These are phyloP conservation scores for Polyporus arcularius DNA, from an alignment of 768 basidiomycete genomes.

Conservation along the genomic window DNA sequence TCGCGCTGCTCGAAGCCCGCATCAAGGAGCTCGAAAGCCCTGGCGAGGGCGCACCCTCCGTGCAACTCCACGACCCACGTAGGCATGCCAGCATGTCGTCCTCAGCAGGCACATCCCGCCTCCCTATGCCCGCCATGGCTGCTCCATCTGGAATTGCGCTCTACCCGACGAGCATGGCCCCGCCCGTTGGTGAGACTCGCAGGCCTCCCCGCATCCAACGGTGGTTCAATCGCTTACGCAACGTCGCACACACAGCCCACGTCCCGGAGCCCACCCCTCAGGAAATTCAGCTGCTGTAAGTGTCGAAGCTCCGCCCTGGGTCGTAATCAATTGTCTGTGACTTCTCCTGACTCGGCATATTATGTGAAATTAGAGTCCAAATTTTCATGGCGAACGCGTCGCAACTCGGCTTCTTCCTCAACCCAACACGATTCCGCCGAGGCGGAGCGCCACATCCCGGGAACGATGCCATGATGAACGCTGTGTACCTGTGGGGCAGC, in stretches of 20 bases:
- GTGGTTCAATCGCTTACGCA: neutral
- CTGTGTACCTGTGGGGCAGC: conserved; percentile 39
- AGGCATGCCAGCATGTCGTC: neutral
- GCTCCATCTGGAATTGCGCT: neutral
- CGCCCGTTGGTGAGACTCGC: neutral
- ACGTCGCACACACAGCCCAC: neutral
- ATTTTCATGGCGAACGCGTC: conserved; percentile 57
- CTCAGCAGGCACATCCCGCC: neutral
- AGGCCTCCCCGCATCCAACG: neutral
- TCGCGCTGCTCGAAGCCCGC: conserved; percentile 57
- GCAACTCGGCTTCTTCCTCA: conserved; percentile 70
- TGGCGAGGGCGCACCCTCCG: conserved; percentile 10
- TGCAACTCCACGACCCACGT: conserved; percentile 20
- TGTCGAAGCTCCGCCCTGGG: neutral
- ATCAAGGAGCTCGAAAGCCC: conserved; percentile 42
- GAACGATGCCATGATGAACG: conserved; percentile 44
- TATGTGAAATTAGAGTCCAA: conserved; percentile 47
- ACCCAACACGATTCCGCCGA: conserved; percentile 45
- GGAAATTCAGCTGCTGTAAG: conserved; percentile 17
- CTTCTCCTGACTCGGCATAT: neutral
- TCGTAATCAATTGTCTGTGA: neutral
- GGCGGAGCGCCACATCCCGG: conserved; percentile 28
- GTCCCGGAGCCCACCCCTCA: conserved; percentile 8
- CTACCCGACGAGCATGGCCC: neutral
- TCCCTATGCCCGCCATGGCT: neutral